phyloP scores from a whole-genome alignment of 2,329 filamentous ascomycete species.

The Xylaria multiplex region DNA sequence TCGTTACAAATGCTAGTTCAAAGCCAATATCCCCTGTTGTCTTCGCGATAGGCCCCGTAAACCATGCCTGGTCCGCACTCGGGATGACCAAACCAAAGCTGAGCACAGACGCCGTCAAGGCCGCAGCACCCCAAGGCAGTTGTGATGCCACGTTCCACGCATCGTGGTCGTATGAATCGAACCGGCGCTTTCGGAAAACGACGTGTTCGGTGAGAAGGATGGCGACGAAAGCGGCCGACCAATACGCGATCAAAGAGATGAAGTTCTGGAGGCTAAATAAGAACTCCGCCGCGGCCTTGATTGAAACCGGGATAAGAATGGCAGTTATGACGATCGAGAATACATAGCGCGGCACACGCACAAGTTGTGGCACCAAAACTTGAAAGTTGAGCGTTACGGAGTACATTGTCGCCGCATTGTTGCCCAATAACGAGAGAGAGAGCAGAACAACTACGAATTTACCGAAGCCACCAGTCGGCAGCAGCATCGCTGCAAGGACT shows the following conservation, averaged over 20 bases:
- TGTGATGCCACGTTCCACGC: slow-evolving; percentile 52
- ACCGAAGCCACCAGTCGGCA: slow-evolving; percentile 67
- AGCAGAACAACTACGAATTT: slow-evolving; percentile 69
- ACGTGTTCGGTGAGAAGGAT: slow-evolving; percentile 57
- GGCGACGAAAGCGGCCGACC: slow-evolving; percentile 64
- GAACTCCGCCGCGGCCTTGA: slow-evolving; percentile 65
- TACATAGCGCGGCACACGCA: slow-evolving; percentile 64
- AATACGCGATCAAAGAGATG: slow-evolving; percentile 66
- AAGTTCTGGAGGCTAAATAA: slow-evolving; percentile 67
- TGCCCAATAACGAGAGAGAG: slow-evolving; percentile 66
- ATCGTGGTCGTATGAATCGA: slow-evolving; percentile 51
- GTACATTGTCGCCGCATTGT: slow-evolving; percentile 69
- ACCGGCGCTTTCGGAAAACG: slow-evolving; percentile 49
- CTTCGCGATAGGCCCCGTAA: slow-evolving; percentile 67
- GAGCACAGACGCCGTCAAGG: slow-evolving; percentile 50
- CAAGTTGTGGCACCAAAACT: slow-evolving; percentile 66
- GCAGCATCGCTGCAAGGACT: slow-evolving; percentile 68
- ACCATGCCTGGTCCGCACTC: slow-evolving; percentile 70
- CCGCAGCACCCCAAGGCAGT: slow-evolving; percentile 54
- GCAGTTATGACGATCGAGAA: slow-evolving; percentile 67
- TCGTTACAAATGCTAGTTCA: slow-evolving; percentile 67
- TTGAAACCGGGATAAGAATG: slow-evolving; percentile 67
- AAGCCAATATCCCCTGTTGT: slow-evolving; percentile 73
- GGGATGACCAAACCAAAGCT: slow-evolving; percentile 64
- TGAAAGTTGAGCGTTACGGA: slow-evolving; percentile 72